Evolutionary conservation across 352 stramenopile species (phyloP).

Genomic region (Plasmopara muralis): DNA sequence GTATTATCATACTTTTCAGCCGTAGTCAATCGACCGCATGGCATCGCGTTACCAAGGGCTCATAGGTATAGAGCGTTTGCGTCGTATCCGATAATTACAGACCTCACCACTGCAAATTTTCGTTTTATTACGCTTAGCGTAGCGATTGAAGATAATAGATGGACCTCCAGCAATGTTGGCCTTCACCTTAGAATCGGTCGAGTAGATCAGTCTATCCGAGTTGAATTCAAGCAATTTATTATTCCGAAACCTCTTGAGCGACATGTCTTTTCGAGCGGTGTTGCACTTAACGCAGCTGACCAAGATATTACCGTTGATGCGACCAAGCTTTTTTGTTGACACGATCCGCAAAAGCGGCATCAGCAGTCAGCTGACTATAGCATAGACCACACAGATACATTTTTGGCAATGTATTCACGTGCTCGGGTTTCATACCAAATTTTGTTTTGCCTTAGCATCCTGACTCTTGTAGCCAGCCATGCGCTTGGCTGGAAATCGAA

Average conservation of each 20-base stretch:
- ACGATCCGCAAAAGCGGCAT: neutral
- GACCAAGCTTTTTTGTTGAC: neutral
- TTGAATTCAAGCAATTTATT: neutral
- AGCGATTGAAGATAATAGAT: neutral
- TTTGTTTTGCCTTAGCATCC: neutral
- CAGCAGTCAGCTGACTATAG: neutral
- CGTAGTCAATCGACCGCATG: neutral
- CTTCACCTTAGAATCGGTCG: neutral
- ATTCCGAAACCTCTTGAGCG: neutral
- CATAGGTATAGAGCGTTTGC: neutral
- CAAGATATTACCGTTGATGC: neutral
- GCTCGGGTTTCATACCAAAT: neutral
- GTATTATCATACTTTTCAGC: neutral
- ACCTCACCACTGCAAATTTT: neutral
- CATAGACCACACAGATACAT: neutral
- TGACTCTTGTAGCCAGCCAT: neutral
- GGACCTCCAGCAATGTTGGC: neutral
- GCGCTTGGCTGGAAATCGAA: neutral
- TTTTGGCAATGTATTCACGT: neutral
- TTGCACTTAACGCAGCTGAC: neutral
- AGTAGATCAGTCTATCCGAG: neutral
- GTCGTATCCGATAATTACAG: neutral
- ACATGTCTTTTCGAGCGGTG: neutral
- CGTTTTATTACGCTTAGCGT: neutral
- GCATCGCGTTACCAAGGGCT: neutral